These are phyloP conservation scores for Dendrobium nobile DNA, from an alignment of 106 monocot genomes.

Conservation along the genomic window DNA sequence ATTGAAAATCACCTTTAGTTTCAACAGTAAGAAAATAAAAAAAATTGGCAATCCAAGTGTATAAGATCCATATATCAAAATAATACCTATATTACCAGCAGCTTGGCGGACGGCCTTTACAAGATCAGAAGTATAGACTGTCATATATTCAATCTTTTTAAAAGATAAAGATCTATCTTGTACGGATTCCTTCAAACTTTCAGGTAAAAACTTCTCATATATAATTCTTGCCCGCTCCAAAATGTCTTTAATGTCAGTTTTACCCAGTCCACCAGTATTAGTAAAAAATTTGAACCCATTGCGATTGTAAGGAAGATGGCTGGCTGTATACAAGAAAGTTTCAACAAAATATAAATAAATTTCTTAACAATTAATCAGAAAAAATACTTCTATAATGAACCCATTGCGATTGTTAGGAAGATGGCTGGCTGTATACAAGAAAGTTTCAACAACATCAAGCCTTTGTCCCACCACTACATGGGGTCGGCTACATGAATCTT, in stretches of 20 bases:
- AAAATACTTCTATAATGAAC: slow-evolving; percentile 25
- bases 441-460: not conserved
- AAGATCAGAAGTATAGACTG: slow-evolving; percentile 72
- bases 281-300: slow-evolving; percentile 99
- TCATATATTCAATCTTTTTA: slow-evolving; percentile 73
- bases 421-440: slow-evolving; percentile 72
- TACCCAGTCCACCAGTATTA: slow-evolving; percentile 80
- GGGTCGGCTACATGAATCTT: no score
- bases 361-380: not conserved
- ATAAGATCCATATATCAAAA: not conserved
- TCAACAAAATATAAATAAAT: not conserved
- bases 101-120: slow-evolving; percentile 82
- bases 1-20: not conserved
- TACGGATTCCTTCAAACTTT: slow-evolving; percentile 24
- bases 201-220: slow-evolving; percentile 49
- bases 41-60: not conserved
- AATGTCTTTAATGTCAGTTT: slow-evolving; percentile 88
- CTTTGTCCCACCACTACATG: no score
- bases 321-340: slow-evolving; percentile 46
- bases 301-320: slow-evolving; percentile 97
- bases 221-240: slow-evolving; percentile 63
- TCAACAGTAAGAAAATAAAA: not conserved
- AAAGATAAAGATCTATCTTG: slow-evolving; percentile 24
- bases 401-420: slow-evolving; percentile 98
- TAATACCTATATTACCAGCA: slow-evolving; percentile 78